Evolutionary conservation across 2,329 filamentous ascomycete species (phyloP), one percentile per base, ranked within the genome.

Genomic region (Boeremia lycopersici): DNA sequence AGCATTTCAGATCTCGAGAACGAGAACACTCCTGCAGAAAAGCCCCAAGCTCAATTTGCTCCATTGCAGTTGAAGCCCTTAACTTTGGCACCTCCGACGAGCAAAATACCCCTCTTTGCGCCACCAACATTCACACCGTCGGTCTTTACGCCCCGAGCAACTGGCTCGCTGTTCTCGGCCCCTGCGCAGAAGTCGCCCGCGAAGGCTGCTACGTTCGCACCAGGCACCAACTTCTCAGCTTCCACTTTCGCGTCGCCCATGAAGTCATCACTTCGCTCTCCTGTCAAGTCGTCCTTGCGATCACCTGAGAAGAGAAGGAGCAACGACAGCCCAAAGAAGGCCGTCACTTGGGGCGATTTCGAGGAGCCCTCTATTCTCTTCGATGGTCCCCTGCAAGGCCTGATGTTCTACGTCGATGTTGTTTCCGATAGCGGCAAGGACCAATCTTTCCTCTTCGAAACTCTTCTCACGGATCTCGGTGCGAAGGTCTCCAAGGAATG

Each of bases 341-440:
- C 65, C 17, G 74, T 76, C 10, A 72, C 67, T 11, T 76, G 69
- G 69, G 56, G 65, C 2, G 61, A 67, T 10, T 59, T 62, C 4
- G 60, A 64, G 1, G 63, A 68, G 41, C 64, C 59, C 34, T 63
- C 69, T 2, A 45, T 63, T 2, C 53, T 65, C 10, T 55, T 60
- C 10, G 62, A 68, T n/a, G 65, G 65, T 13, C 59, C 67, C 38
- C 64, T 75, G 28, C 57, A 61, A 23, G 91, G 91, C 1, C 89
- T 87, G 13, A 84, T 91, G 3, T 89, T 95, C 4, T 91, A 87
- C 69, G 89, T 95, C 2, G 91, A 96, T 72, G 90, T 96, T 2
- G 86, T 91, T 69, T 89, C 85, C 8, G 53, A 52, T 15, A 89
- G 95, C 66, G 91, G 91, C 6, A 87, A 86, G 31, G 61, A 69